These are phyloP conservation scores for Amanita inopinata DNA, from an alignment of 768 basidiomycete genomes.

Conservation along the genomic window DNA sequence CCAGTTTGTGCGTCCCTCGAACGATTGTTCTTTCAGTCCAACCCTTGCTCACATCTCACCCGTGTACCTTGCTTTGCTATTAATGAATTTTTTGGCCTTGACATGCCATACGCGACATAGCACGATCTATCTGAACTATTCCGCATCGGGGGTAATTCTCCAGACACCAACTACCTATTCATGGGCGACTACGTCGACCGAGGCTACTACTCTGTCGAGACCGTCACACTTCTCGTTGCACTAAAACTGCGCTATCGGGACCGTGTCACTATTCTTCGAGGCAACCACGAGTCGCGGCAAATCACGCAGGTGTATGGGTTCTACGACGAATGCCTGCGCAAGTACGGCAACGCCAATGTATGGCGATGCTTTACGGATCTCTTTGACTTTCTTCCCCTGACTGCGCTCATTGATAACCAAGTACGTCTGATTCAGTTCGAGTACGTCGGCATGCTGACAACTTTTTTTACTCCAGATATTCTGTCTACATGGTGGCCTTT, in stretches of 20 bases:
- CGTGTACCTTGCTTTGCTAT: slow-evolving; percentile 10
- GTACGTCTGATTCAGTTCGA: slow-evolving; percentile 44
- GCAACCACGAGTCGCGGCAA: slow-evolving; percentile 98
- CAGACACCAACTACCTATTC: slow-evolving; percentile 99
- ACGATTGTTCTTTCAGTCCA: slow-evolving; percentile 13
- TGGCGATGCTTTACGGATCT: slow-evolving; percentile 99
- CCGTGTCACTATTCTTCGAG: slow-evolving; percentile 93
- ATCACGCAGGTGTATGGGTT: slow-evolving; percentile 99
- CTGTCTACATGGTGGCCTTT: slow-evolving; percentile 95
- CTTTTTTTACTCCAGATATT: slow-evolving; percentile 67
- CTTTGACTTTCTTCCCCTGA: slow-evolving; percentile 95
- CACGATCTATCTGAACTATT: slow-evolving; percentile 99
- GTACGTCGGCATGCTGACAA: no score
- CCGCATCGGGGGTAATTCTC: slow-evolving; percentile 96
- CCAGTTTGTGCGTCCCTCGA: slow-evolving; percentile 82
- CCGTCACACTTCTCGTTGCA: slow-evolving; percentile 93
- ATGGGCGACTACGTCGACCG: slow-evolving; percentile 99
- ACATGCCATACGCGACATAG: slow-evolving; percentile 31
- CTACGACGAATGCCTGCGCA: slow-evolving; percentile 98
- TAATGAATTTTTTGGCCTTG: background rate
- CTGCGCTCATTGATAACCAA: slow-evolving; percentile 98
- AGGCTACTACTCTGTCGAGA: slow-evolving; percentile 99
- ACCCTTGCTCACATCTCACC: slow-evolving; percentile 1
- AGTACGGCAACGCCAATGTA: slow-evolving; percentile 99
- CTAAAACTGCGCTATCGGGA: slow-evolving; percentile 97